These are phyloP conservation scores for Myriosclerotinia curreyana DNA, from an alignment of 2,329 filamentous ascomycete species.

Conservation along the genomic window DNA sequence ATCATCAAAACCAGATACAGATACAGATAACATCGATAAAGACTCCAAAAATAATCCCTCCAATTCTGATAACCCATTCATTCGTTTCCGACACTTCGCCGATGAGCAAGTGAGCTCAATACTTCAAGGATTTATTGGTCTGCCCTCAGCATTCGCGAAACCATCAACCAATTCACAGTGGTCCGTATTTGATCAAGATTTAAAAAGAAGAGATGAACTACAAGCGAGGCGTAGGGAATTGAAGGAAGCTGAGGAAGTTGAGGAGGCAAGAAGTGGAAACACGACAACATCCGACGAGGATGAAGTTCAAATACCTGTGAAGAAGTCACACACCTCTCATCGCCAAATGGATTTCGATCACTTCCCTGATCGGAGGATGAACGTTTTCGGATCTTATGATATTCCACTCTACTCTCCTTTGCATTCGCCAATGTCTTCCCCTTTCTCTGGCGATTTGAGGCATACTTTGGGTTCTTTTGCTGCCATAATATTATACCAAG, in stretches of 20 bases:
- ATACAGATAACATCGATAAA: slow-evolving; percentile 25
- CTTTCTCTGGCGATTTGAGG: slow-evolving; percentile 46
- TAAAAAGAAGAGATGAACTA: slow-evolving; percentile 33
- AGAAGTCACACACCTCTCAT: slow-evolving; percentile 18
- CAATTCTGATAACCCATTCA: slow-evolving; percentile 35
- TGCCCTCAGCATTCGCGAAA: slow-evolving; percentile 37
- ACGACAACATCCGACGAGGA: slow-evolving; percentile 5
- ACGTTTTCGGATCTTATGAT: slow-evolving; percentile 23
- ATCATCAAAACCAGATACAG: slow-evolving; percentile 31
- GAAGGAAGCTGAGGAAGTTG: slow-evolving; percentile 29
- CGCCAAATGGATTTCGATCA: not conserved
- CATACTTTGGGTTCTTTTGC: slow-evolving; percentile 6
- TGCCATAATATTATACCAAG: slow-evolving; percentile 6
- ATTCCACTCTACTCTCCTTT: slow-evolving; percentile 35
- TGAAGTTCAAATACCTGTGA: slow-evolving; percentile 25
- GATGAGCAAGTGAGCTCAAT: slow-evolving; percentile 37
- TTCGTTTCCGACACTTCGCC: slow-evolving; percentile 37
- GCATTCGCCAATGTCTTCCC: slow-evolving; percentile 58
- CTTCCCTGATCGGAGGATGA: not conserved
- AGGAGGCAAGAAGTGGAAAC: slow-evolving; percentile 19
- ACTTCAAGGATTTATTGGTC: slow-evolving; percentile 38
- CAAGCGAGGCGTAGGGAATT: slow-evolving; percentile 30
- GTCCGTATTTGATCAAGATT: slow-evolving; percentile 35
- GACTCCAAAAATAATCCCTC: not conserved
- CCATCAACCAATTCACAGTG: slow-evolving; percentile 29